phyloP scores from a whole-genome alignment of 2,329 filamentous ascomycete species.

The Diaporthe capsici region DNA sequence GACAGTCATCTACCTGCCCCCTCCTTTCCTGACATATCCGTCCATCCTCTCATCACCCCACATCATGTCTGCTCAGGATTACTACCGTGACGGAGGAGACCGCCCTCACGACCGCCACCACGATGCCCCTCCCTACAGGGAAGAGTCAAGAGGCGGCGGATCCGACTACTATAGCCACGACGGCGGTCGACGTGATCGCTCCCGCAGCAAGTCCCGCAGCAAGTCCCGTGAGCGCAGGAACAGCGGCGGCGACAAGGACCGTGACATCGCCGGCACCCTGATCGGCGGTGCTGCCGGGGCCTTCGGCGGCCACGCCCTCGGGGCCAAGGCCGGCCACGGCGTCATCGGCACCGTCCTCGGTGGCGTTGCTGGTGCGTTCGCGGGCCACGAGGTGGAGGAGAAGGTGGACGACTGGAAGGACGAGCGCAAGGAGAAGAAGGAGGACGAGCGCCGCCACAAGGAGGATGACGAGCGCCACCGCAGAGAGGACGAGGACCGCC shows the following conservation, averaged over 20 bases:
- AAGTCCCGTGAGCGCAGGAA: conserved; percentile 11
- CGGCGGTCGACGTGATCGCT: neutral
- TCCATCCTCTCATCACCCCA: neutral
- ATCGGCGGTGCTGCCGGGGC: conserved; percentile 58
- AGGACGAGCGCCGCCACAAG: conserved; percentile 43
- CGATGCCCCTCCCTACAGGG: conserved; percentile 23
- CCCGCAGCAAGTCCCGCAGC: conserved; percentile 12
- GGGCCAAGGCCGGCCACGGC: conserved; percentile 50
- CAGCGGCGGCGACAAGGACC: conserved; percentile 53
- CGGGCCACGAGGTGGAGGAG: conserved; percentile 59
- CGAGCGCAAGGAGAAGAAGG: conserved; percentile 56
- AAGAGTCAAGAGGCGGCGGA: conserved; percentile 30
- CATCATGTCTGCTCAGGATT: conserved; percentile 33
- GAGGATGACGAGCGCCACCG: conserved; percentile 46
- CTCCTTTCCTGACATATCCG: neutral
- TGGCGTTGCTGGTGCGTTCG: conserved; percentile 57
- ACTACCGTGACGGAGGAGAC: conserved; percentile 29
- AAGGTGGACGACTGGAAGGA: conserved; percentile 56
- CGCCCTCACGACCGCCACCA: conserved; percentile 31
- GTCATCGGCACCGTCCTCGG: conserved; percentile 56
- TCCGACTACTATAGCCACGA: conserved; percentile 38
- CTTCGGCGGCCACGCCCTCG: conserved; percentile 57
- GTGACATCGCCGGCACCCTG: conserved; percentile 57
- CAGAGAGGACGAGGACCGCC: conserved; percentile 20
- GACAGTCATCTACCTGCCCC: neutral